phyloP scores from a whole-genome alignment of 2,329 filamentous ascomycete species.

The Colletotrichum lentis region DNA sequence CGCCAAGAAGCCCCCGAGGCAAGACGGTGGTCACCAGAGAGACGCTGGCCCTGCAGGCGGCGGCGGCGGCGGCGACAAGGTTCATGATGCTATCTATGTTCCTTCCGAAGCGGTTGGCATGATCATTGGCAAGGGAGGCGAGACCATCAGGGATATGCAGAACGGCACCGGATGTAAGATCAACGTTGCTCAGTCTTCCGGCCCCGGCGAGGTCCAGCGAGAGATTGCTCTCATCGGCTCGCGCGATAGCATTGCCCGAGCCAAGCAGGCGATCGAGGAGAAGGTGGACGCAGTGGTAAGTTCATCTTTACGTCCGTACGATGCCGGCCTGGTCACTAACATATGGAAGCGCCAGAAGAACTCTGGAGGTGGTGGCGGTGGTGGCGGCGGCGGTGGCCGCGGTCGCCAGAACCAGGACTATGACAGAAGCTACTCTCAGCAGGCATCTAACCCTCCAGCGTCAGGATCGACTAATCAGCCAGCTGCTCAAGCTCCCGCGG shows the following conservation, averaged over 20 bases:
- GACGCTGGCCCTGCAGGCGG: slow-evolving; percentile 48
- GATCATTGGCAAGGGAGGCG: slow-evolving; percentile 94
- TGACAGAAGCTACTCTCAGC: slow-evolving; percentile 63
- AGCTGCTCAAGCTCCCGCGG: slow-evolving; percentile 52
- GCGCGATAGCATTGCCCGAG: slow-evolving; percentile 78
- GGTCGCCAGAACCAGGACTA: slow-evolving; percentile 60
- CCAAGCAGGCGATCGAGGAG: slow-evolving; percentile 86
- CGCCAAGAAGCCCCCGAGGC: slow-evolving; percentile 45
- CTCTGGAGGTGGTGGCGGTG: slow-evolving; percentile 55
- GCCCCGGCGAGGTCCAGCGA: slow-evolving; percentile 79
- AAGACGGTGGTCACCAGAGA: slow-evolving; percentile 45
- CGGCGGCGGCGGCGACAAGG: slow-evolving; percentile 66
- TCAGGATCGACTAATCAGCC: slow-evolving; percentile 51
- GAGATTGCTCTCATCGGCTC: slow-evolving; percentile 87
- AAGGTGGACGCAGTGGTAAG: slow-evolving; percentile 90
- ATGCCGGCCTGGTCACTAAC: slow-evolving; percentile 43
- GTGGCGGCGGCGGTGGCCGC: slow-evolving; percentile 52
- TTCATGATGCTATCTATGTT: slow-evolving; percentile 83
- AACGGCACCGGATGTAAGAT: slow-evolving; percentile 89
- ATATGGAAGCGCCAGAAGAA: slow-evolving; percentile 62
- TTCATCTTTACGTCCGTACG: slow-evolving; percentile 39
- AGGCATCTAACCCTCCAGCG: slow-evolving; percentile 49
- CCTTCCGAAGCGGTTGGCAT: slow-evolving; percentile 93
- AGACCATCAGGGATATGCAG: slow-evolving; percentile 95
- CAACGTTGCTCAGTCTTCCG: slow-evolving; percentile 85